These are phyloP conservation scores for Gymnopilus junonius DNA, from an alignment of 768 basidiomycete species.

Conservation along the genomic window DNA sequence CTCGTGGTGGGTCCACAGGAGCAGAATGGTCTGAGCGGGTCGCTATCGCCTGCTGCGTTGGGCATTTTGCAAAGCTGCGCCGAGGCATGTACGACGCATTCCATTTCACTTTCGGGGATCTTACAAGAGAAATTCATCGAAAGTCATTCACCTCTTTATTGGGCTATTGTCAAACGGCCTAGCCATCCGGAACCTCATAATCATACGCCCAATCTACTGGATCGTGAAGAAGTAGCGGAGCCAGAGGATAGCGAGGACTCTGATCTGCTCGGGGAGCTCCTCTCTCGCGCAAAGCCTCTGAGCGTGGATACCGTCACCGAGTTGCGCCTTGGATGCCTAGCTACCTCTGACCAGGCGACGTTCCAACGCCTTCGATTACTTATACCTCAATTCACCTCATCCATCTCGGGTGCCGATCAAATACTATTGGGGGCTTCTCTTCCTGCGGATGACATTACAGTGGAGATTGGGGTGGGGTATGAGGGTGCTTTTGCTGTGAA, in stretches of 20 bases:
- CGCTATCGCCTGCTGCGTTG: constrained; percentile 30
- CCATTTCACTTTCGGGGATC: constrained; percentile 54
- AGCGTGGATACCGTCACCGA: constrained; percentile 53
- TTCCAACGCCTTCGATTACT: constrained; percentile 61
- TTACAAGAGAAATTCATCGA: constrained; percentile 73
- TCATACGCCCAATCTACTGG: neutral
- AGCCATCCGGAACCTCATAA: constrained; percentile 12
- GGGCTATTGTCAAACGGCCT: constrained; percentile 69
- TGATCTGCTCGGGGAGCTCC: constrained; percentile 53
- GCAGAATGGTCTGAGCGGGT: constrained; percentile 30
- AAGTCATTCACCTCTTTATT: constrained; percentile 69
- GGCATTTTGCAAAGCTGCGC: constrained; percentile 67
- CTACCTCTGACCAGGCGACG: constrained; percentile 60
- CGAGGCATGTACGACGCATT: constrained; percentile 58
- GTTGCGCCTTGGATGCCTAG: constrained; percentile 67
- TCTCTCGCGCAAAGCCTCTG: constrained; percentile 52
- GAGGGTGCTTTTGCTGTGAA: constrained; percentile 58
- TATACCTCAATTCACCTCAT: constrained; percentile 45
- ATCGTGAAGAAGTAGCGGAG: constrained; percentile 24
- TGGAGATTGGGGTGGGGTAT: constrained; percentile 52
- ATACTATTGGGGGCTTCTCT: constrained; percentile 45
- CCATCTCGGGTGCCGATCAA: constrained; percentile 56
- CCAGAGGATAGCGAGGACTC: constrained; percentile 12
- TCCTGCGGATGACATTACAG: constrained; percentile 53
- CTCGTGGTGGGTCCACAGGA: constrained; percentile 38